Base-by-base conservation (phyloP, 805 yeast genomes). In the Saitoella complicata region DNA sequence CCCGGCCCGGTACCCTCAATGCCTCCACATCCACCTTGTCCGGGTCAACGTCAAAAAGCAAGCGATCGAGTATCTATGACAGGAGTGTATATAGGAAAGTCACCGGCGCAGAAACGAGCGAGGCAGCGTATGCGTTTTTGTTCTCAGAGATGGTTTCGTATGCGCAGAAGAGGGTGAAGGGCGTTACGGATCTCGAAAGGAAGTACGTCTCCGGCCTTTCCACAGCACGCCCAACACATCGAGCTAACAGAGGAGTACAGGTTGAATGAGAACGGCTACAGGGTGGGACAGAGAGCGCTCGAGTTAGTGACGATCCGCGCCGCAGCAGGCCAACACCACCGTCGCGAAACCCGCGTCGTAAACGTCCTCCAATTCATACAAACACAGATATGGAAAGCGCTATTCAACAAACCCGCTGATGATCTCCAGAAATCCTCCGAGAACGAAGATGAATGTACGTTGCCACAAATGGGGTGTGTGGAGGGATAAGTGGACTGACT, bases 361-460 rank as follows among this genome's bases (percentile, higher is more conserved):
- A 84, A 81, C 38, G 70, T 78, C 7, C 60, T 80, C 44, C 85
- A 79, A 56, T 81, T 79, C 55, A 74, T 85, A 5, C 81, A 80
- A 51, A 71, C 81, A 0, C 68, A 72, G 2, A 69, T 85, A 11
- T 85, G 94, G 94, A 71, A 67, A 47, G 64, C 76, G 3, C 58
- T 83, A 8, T 85, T 85, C 62, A 88, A 86, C 6, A 72, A 70
- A 51, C 64, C 73, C 0, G 81, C 94, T 12, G 86, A 83, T 55
- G 80, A 76, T 33, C 60, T 85, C 44, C 91, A 85, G 52, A 76
- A 77, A 56, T 71, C 78, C 3, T 81, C 80, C 40, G 79, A 75
- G 40, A 65, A 71, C 36, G 81, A 78, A 31, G 72, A 75, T 45
- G 76, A 73, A 46, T 78, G 78, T 51, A 39, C 6, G 53, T 11